Evolutionary conservation across 2,329 filamentous ascomycete genomes (phyloP).

Genomic region (Parastagonospora nodorum): DNA sequence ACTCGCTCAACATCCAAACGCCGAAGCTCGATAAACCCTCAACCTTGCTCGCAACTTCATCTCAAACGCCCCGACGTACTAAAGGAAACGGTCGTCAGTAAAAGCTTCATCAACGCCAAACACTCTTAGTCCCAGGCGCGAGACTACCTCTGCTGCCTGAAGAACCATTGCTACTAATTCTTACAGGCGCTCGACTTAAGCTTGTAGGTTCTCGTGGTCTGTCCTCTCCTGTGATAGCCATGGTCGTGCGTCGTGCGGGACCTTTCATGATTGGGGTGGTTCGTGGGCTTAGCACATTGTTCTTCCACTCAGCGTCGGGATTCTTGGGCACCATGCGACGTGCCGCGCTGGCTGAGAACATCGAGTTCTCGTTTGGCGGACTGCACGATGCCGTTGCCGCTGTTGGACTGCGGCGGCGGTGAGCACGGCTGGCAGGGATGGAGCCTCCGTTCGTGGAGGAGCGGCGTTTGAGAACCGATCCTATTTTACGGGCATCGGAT

Average conservation of each 20-base stretch:
- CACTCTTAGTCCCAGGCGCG: constrained; percentile 34
- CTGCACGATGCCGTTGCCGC: constrained; percentile 51
- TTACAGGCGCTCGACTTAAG: constrained; percentile 37
- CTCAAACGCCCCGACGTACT: constrained; percentile 4
- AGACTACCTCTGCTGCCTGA: constrained; percentile 37
- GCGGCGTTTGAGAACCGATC: constrained; percentile 60
- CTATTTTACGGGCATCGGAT: constrained; percentile 60
- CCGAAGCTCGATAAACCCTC: background rate
- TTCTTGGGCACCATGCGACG: constrained; percentile 69
- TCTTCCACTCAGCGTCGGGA: constrained; percentile 60
- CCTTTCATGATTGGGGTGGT: constrained; percentile 64
- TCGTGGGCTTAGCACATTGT: constrained; percentile 66
- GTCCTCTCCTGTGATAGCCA: constrained; percentile 40
- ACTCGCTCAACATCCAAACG: background rate
- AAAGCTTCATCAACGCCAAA: constrained; percentile 34
- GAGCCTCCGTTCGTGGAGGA: constrained; percentile 54
- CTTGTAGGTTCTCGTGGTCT: constrained; percentile 29
- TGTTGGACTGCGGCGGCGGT: constrained; percentile 63
- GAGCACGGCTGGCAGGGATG: constrained; percentile 45
- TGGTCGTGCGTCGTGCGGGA: constrained; percentile 43
- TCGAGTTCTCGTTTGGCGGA: constrained; percentile 61
- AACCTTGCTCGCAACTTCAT: background rate
- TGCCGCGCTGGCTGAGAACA: constrained; percentile 70
- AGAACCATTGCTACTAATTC: constrained; percentile 38
- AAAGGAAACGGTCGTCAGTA: constrained; percentile 1